Conservation (phyloP, 2,329 filamentous ascomycete species). For the Cercospora janseana region DNA sequence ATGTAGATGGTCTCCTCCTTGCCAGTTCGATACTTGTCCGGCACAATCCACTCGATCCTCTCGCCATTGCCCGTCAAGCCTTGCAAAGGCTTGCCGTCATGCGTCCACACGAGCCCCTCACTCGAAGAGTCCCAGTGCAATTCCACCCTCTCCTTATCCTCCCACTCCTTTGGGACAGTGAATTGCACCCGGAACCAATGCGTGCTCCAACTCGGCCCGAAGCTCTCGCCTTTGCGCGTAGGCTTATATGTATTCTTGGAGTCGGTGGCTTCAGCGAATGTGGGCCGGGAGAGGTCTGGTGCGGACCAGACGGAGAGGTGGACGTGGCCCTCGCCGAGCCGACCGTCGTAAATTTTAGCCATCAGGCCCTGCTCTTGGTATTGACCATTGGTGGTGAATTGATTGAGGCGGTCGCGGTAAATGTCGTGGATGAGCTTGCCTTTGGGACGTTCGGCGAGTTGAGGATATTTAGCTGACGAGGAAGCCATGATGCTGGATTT, state of each 20-base stretch:
- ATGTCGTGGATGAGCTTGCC: conserved; percentile 82
- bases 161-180: conserved; percentile 70
- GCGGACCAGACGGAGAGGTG: conserved; percentile 68
- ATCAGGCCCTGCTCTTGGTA: conserved; percentile 40
- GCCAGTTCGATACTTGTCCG: conserved; percentile 75
- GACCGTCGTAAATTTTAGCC: conserved; percentile 70
- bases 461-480: conserved; percentile 46
- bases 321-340: conserved; percentile 68
- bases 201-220: conserved; percentile 94
- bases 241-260: conserved; percentile 65
- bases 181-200: conserved; percentile 92
- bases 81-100: conserved; percentile 85
- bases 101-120: conserved; percentile 90
- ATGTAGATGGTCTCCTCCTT: conserved; percentile 88
- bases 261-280: conserved; percentile 78
- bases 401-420: conserved; percentile 77
- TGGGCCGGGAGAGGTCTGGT: conserved; percentile 73
- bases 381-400: conserved; percentile 77
- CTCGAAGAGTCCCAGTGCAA: conserved; percentile 95
- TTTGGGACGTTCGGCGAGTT: conserved; percentile 53
- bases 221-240: conserved; percentile 71
- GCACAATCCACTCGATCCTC: conserved; percentile 86
- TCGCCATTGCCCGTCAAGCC: conserved; percentile 89
- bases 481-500: conserved; percentile 28
- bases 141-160: conserved; percentile 78